Evolutionary conservation across 768 basidiomycete genomes (phyloP), one percentile per base, ranked within the genome.

Genomic region (Boletellus ananiceps): DNA sequence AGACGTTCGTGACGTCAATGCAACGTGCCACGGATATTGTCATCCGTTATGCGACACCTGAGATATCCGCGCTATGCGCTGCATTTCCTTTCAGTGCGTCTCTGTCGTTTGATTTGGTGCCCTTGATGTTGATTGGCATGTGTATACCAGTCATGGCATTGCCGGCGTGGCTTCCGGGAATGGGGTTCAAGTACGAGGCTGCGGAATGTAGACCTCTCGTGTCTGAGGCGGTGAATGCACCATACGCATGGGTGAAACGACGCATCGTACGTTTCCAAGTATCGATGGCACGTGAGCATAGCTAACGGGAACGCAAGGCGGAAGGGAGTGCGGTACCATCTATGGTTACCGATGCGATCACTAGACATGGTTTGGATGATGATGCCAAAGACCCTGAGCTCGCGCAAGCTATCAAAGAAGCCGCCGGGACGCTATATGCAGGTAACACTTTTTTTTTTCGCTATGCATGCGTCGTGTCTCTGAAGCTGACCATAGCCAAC

Each of bases 141-240:
- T 19, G 19, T 19, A 6, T 27, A 2, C 8, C 27, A 27, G 27
- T 27, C 8, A 27, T 27, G 27, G 27, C 27, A 27, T 27, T 27
- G 27, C 27, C 27, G 0, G 39, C 42, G 8, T 67, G 66, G 68
- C 44, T 67, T n/a, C 68, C 61, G 0, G 61, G 62, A 11, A 55
- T 63, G 43, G 42, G 52, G 4, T 58, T 64, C 51, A 59, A 62
- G 32, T 31, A 47, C 27, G 15, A 50, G 21, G 53, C 57, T 5
- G 18, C 33, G 2, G 46, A 52, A 36, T 65, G 54, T 9, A 27
- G 45, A 3, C 47, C 29, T 37, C 29, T 52, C 15, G 23, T 38
- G 5, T 14, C 27, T 8, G 50, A 58, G 4, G 43, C 36, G 2
- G 21, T 51, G 16, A 41, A 65, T 9, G 32, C 43, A 8, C 53